Evolutionary conservation across 331 rosid species (phyloP).

Genomic region (Malus hybrid): DNA sequence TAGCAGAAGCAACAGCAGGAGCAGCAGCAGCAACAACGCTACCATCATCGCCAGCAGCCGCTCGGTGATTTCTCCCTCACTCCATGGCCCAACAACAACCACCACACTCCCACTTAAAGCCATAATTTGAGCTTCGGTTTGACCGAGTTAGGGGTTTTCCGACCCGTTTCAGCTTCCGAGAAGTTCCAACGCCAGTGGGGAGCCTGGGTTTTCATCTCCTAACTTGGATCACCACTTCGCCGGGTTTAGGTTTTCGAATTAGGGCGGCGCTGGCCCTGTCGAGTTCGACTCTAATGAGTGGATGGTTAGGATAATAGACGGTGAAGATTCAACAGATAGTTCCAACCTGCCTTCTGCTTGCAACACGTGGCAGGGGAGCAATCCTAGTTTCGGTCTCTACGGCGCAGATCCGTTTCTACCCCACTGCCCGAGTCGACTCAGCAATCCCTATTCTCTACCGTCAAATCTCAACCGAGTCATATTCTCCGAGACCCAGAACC

Average conservation of each 20-base stretch:
- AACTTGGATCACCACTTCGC: slow-evolving; percentile 50
- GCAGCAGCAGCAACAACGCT: slow-evolving; percentile 47
- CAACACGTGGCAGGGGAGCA: too few relatives aligned
- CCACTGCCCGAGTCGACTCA: slow-evolving; percentile 45
- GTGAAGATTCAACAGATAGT: too few relatives aligned
- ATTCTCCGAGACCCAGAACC: slow-evolving; percentile 33
- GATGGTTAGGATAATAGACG: slow-evolving; percentile 66
- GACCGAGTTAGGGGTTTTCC: slow-evolving; percentile 32
- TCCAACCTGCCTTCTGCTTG: too few relatives aligned
- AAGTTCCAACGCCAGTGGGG: slow-evolving; percentile 40
- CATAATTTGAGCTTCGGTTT: slow-evolving; percentile 45
- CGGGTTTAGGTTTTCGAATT: slow-evolving; percentile 52
- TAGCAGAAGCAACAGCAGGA: slow-evolving; percentile 86
- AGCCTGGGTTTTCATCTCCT: slow-evolving; percentile 59
- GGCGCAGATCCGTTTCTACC: slow-evolving; percentile 40
- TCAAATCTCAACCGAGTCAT: slow-evolving; percentile 71
- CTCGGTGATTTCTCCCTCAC: slow-evolving; percentile 37
- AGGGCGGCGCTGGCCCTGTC: slow-evolving; percentile 31
- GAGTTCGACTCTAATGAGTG: slow-evolving; percentile 87
- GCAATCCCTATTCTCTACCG: slow-evolving; percentile 34
- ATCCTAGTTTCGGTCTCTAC: not conserved
- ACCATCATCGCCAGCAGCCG: slow-evolving; percentile 34
- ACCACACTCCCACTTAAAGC: not conserved
- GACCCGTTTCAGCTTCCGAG: slow-evolving; percentile 72
- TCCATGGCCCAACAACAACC: slow-evolving; percentile 46